phyloP scores from a whole-genome alignment of 441 rosid species.

The Biscutella auriculata region DNA sequence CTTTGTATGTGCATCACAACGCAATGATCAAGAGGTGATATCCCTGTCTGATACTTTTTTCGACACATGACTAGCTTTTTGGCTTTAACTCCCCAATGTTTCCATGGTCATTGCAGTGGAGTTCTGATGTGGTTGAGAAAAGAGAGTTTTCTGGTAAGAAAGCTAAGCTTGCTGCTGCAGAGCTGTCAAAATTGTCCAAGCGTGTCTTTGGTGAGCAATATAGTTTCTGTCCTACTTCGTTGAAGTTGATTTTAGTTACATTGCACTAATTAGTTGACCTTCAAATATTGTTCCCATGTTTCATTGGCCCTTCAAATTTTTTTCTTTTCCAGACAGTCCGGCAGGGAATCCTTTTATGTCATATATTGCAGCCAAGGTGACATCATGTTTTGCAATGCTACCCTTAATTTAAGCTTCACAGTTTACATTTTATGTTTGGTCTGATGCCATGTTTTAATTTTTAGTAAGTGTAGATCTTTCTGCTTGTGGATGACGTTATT shows the following conservation, averaged over 20 bases:
- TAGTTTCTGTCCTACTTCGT: background rate
- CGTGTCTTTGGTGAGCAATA: conserved; percentile 58
- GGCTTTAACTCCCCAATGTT: background rate
- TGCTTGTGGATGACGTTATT: background rate
- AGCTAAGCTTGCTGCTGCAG: conserved; percentile 91
- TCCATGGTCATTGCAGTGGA: conserved; percentile 45
- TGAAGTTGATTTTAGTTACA: background rate
- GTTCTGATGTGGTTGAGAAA: conserved; percentile 59
- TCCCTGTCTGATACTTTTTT: background rate
- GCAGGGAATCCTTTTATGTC: conserved; percentile 70
- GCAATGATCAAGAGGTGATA: conserved; percentile 69
- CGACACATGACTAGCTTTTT: background rate
- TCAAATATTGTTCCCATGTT: background rate
- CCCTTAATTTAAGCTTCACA: background rate
- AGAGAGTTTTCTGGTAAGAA: conserved; percentile 82
- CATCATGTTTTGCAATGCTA: background rate
- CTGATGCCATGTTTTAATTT: background rate
- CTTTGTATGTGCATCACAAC: conserved; percentile 50
- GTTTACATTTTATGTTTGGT: background rate
- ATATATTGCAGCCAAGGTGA: conserved; percentile 77
- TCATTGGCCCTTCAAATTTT: background rate
- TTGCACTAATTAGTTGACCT: background rate
- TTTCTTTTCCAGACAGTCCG: conserved; percentile 48
- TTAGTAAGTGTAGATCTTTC: background rate
- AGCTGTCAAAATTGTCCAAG: conserved; percentile 67